Evolutionary conservation across 768 basidiomycete genomes (phyloP).

Genomic region (Leccinum disarticulatum): DNA sequence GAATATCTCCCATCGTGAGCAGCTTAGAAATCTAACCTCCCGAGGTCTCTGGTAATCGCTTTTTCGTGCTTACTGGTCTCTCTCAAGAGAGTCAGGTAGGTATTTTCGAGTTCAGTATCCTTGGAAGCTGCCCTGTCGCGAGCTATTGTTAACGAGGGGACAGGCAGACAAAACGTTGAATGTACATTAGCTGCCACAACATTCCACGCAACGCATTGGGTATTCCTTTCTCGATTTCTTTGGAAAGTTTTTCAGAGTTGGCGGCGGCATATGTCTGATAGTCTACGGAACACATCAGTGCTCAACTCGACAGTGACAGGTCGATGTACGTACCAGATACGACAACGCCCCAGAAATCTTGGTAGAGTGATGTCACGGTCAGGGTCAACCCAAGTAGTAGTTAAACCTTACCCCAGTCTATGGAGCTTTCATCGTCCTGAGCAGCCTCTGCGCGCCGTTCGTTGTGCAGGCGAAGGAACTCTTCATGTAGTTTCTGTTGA

Average conservation of each 20-base stretch:
- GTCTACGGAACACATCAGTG: slow-evolving; percentile 45
- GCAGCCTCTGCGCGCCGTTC: slow-evolving; percentile 46
- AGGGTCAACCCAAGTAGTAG: slow-evolving; percentile 1
- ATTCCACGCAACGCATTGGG: slow-evolving; percentile 87
- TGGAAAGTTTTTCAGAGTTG: slow-evolving; percentile 73
- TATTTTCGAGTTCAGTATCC: slow-evolving; percentile 78
- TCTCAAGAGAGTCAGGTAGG: slow-evolving; percentile 80
- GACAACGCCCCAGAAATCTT: slow-evolving; percentile 95
- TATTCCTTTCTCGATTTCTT: slow-evolving; percentile 90
- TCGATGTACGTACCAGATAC: slow-evolving; percentile 62
- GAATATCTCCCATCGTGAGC: slow-evolving; percentile 2
- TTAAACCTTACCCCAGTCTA: slow-evolving; percentile 88
- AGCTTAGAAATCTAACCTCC: slow-evolving; percentile 48
- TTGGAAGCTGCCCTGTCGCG: slow-evolving; percentile 85
- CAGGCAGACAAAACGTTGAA: slow-evolving; percentile 11
- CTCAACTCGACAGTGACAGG: neutral
- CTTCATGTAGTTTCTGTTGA: slow-evolving; percentile 71
- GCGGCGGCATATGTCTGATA: slow-evolving; percentile 87
- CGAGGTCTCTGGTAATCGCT: slow-evolving; percentile 89
- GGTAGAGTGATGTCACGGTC: slow-evolving; percentile 5
- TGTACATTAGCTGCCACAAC: slow-evolving; percentile 95
- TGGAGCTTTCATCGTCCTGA: slow-evolving; percentile 41
- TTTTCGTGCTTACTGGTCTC: slow-evolving; percentile 89
- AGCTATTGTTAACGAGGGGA: slow-evolving; percentile 14
- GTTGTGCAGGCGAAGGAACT: slow-evolving; percentile 66